phyloP scores from a whole-genome alignment of 768 basidiomycete species.

The Leccinum incarnatum region DNA sequence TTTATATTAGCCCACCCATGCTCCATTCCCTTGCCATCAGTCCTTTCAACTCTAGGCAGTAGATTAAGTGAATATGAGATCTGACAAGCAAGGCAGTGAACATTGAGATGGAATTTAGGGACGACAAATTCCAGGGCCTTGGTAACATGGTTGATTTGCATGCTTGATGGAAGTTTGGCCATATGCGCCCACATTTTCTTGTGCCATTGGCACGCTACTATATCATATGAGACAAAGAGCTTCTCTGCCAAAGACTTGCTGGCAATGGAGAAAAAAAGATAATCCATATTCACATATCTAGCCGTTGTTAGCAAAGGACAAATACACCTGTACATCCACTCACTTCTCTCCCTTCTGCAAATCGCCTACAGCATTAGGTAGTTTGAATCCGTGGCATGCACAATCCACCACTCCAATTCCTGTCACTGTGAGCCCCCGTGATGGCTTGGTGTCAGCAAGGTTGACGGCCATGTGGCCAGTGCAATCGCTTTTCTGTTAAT shows the following conservation, averaged over 20 bases:
- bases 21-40: conserved; percentile 36
- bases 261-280: background rate
- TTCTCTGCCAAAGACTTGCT: background rate
- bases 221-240: background rate
- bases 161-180: background rate
- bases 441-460: background rate
- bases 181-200: background rate
- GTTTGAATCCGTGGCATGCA: background rate
- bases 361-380: background rate
- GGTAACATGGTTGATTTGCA: background rate
- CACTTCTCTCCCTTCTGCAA: background rate
- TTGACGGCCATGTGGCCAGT: background rate
- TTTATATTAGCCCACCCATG: conserved; percentile 30
- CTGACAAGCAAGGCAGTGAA: conserved; percentile 32
- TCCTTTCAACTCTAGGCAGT: background rate
- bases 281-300: background rate
- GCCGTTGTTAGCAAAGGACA: background rate
- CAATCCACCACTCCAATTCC: background rate
- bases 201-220: background rate
- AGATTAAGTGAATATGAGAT: conserved; percentile 31
- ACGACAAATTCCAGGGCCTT: conserved; percentile 16
- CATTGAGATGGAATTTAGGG: conserved; percentile 39
- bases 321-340: background rate
- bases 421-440: background rate
- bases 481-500: background rate